Evolutionary conservation across 2,329 filamentous ascomycete genomes (phyloP), one percentile per base, ranked within the genome.

Genomic region (Cryphonectria naterciae): DNA sequence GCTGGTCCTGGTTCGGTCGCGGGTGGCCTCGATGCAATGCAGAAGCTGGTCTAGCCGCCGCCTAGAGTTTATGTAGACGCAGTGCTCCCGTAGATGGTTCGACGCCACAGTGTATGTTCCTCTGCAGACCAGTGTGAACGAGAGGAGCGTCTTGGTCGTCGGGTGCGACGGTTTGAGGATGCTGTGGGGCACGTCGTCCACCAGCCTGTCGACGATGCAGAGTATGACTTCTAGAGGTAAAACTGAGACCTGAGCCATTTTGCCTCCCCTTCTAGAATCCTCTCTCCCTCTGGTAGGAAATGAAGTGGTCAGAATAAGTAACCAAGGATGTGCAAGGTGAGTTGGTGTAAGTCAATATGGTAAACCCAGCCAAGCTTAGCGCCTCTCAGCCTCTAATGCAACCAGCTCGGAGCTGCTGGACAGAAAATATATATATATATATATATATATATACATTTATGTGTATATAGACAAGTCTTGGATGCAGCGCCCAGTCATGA

Each of bases 51-150:
- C 75, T 19, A 84, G 79, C 28, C 81, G 80, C 5, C 72, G 73
- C 22, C 76, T 76, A 32, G 81, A 81, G 65, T 84, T 80, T 54
- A 87, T 77, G 73, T 83, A 82, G 49, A 85, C 73, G 75, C 84
- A 86, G 73, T 82, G 79, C 70, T 81, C 76, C 62, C 81, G 81
- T n/a, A 87, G 80, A 15, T 83, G 77, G 54, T 78, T 80, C 22
- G 79, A 78, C 4, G 85, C 83, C 13, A 81, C 70, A 5, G 75
- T 73, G 72, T 83, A 80, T 3, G 83, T 85, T 22, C 80, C 80
- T 4, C 80, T 80, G 49, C 81, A 85, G 52, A 85, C 82, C 28
- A 79, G 76, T 4, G 81, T 81, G 70, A 86, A 80, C 25, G 83
- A 78, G 22, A 86, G 74, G 7, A 87, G 80, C 8, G 84, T 82